phyloP scores from a whole-genome alignment of 2,329 filamentous ascomycete species.

The Microascus cirrosus region DNA sequence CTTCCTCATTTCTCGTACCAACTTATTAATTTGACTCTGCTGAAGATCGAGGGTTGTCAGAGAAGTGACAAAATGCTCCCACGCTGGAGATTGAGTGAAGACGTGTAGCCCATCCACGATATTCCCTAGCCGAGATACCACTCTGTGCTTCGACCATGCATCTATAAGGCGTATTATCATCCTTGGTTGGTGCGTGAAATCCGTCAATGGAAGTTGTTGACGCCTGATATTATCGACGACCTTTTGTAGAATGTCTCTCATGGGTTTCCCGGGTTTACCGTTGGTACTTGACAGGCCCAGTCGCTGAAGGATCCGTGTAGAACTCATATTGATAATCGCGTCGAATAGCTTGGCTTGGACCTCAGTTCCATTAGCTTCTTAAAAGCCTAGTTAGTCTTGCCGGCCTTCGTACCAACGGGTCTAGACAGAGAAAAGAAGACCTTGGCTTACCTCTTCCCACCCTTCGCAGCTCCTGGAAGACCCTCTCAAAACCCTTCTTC shows the following conservation, averaged over 20 bases:
- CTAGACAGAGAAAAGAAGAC: not conserved
- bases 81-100: not conserved
- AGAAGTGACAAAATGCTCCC: not conserved
- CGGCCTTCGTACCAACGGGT: not conserved
- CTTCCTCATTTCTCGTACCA: conserved; percentile 14
- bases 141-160: not conserved
- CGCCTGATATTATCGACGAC: not conserved
- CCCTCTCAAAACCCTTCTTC: not conserved
- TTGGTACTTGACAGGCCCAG: conserved; percentile 14
- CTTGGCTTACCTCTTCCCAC: not conserved
- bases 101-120: not conserved
- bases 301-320: conserved; percentile 7
- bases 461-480: not conserved
- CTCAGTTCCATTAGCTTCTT: not conserved
- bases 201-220: not conserved
- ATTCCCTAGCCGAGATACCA: not conserved
- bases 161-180: not conserved
- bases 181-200: not conserved
- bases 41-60: not conserved
- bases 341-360: conserved; percentile 10
- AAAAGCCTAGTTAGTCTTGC: not conserved
- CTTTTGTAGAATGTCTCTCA: not conserved
- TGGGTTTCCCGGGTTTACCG: not conserved
- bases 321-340: conserved; percentile 19
- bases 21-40: not conserved